phyloP scores from a whole-genome alignment of 257 asterid genomes.

The Echium plantagineum region DNA sequence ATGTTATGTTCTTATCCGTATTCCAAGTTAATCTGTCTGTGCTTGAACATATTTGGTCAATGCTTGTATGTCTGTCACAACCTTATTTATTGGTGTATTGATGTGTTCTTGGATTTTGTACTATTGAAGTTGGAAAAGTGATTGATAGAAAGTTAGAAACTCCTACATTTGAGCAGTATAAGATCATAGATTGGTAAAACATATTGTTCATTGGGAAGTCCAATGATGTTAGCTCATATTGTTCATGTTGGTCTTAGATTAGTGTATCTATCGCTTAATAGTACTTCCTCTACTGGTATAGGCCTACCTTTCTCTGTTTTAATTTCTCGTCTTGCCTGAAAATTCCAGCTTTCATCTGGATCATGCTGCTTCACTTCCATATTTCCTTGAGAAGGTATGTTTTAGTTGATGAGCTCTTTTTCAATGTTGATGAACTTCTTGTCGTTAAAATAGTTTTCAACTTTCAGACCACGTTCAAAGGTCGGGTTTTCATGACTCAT shows the following conservation, averaged over 20 bases:
- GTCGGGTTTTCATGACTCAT: slow-evolving; percentile 94
- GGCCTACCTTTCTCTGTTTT: background rate
- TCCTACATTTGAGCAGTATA: background rate
- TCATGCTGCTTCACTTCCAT: slow-evolving; percentile 99
- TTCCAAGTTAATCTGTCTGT: background rate
- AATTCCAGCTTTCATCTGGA: slow-evolving; percentile 95
- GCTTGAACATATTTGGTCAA: background rate
- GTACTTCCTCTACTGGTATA: background rate
- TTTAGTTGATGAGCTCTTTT: slow-evolving; percentile 10
- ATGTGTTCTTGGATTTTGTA: background rate
- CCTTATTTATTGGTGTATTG: background rate
- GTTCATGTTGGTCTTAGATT: too few relatives aligned
- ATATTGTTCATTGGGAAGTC: background rate
- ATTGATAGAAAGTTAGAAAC: background rate
- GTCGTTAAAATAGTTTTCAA: slow-evolving; percentile 9
- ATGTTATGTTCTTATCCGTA: slow-evolving; percentile 13
- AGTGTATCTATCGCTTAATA: background rate
- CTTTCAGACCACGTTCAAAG: slow-evolving; percentile 74
- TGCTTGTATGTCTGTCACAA: background rate
- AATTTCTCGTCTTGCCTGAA: background rate
- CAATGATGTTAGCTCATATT: background rate
- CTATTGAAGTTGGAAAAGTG: background rate
- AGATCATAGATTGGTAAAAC: background rate
- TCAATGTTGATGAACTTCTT: slow-evolving; percentile 12
- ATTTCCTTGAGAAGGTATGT: slow-evolving; percentile 88